These are phyloP conservation scores for Capsicum chinense DNA, from an alignment of 257 asterid genomes.

Conservation along the genomic window DNA sequence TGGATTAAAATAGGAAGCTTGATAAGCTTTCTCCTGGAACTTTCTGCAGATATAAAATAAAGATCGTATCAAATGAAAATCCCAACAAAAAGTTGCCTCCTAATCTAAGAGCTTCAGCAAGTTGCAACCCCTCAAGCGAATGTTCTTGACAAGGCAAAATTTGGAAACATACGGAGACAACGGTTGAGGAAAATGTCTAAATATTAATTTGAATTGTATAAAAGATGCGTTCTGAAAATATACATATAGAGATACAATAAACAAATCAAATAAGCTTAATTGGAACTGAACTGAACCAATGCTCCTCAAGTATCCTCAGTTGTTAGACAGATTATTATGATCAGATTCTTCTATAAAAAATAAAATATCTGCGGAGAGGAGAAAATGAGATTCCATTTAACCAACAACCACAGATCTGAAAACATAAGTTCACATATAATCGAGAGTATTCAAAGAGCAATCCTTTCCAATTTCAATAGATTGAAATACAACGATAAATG, in stretches of 20 bases:
- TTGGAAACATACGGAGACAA: neutral
- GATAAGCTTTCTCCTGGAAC: constrained; percentile 4
- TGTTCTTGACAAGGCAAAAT: neutral
- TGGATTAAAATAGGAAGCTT: constrained; percentile 16
- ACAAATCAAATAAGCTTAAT: neutral
- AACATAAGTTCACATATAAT: constrained; percentile 51
- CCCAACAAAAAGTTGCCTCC: neutral
- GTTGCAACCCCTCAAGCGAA: neutral
- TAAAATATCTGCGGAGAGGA: neutral
- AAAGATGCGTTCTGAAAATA: neutral
- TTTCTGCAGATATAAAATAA: constrained; percentile 20
- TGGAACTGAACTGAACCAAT: neutral
- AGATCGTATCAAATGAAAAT: neutral
- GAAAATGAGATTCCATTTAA: constrained; percentile 9
- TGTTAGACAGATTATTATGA: constrained; percentile 51
- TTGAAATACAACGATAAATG: constrained; percentile 47
- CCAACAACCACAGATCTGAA: constrained; percentile 40
- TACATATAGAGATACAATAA: neutral
- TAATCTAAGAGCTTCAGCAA: neutral
- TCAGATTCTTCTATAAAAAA: neutral
- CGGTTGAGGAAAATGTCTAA: neutral
- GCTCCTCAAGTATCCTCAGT: constrained; percentile 52
- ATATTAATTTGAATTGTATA: neutral
- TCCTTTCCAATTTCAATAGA: constrained; percentile 48
- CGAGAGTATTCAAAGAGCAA: constrained; percentile 45